phyloP scores from a whole-genome alignment of 176 grass and related monocot species.

The Oryza australiensis region DNA sequence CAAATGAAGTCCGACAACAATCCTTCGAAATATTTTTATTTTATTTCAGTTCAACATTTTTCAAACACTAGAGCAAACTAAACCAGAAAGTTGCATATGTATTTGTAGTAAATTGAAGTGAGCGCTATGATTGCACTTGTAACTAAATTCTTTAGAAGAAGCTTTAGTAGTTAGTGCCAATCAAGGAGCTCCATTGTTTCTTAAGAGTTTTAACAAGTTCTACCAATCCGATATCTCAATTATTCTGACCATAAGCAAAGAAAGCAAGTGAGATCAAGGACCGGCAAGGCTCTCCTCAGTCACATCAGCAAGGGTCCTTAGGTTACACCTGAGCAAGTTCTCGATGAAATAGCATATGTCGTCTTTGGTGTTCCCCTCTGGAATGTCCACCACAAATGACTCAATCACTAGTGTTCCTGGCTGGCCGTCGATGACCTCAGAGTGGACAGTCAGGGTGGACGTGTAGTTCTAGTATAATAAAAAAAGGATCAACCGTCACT shows the following conservation, averaged over 20 bases:
- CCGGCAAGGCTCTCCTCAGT: conserved; percentile 45
- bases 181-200: too few species aligned
- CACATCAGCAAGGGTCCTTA: conserved; percentile 68
- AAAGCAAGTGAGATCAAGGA: not conserved
- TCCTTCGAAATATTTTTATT: too few species aligned
- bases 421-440: conserved; percentile 60
- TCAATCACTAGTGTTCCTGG: conserved; percentile 74
- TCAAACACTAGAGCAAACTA: too few species aligned
- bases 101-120: too few species aligned
- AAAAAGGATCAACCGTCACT: not conserved
- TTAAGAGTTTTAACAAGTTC: too few species aligned
- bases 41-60: too few species aligned
- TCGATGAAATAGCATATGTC: conserved; percentile 81
- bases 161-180: too few species aligned
- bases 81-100: too few species aligned
- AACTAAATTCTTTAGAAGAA: too few species aligned
- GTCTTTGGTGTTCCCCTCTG: conserved; percentile 65
- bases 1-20: too few species aligned
- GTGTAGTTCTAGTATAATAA: conserved; percentile 66
- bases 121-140: too few species aligned
- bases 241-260: not conserved
- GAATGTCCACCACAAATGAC: conserved; percentile 76
- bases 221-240: too few species aligned
- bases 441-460: conserved; percentile 73
- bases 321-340: conserved; percentile 79